phyloP scores from a whole-genome alignment of 495 filamentous ascomycete genomes.

The Aspergillus diversus region DNA sequence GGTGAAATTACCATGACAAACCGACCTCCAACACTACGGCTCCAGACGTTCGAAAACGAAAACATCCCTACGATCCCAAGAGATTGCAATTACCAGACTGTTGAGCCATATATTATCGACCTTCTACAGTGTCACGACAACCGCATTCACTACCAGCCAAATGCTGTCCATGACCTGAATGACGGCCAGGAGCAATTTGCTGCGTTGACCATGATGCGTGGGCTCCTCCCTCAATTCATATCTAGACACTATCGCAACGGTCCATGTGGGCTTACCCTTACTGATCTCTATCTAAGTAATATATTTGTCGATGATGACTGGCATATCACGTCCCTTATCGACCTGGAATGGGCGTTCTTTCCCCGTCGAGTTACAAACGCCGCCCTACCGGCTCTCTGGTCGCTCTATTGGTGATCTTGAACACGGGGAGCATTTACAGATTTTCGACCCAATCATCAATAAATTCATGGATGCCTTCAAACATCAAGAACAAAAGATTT shows the following conservation, averaged over 20 bases:
- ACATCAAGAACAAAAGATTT: too few species aligned
- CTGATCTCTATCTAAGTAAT: constrained; percentile 36
- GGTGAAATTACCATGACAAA: constrained; percentile 34
- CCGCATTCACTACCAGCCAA: constrained; percentile 33
- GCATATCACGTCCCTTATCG: constrained; percentile 27
- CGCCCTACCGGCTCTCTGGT: constrained; percentile 18
- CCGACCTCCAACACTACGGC: constrained; percentile 31
- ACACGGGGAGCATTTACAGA: too few species aligned
- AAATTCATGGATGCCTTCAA: too few species aligned
- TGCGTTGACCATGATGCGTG: constrained; percentile 30
- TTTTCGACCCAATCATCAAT: too few species aligned
- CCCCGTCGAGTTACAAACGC: constrained; percentile 21
- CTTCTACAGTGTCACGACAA: constrained; percentile 35
- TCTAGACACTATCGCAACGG: constrained; percentile 22
- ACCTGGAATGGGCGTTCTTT: constrained; percentile 34
- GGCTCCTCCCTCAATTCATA: constrained; percentile 29
- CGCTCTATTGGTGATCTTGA: too few species aligned
- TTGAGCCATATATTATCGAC: constrained; percentile 32
- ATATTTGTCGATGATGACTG: constrained; percentile 39
- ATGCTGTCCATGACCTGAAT: constrained; percentile 25
- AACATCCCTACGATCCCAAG: constrained; percentile 33
- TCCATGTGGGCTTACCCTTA: constrained; percentile 30
- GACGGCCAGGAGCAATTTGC: constrained; percentile 36
- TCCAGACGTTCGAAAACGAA: constrained; percentile 38
- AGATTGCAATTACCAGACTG: constrained; percentile 27